Conservation (phyloP, 768 basidiomycete genomes). For the Kwoniella europaea region DNA sequence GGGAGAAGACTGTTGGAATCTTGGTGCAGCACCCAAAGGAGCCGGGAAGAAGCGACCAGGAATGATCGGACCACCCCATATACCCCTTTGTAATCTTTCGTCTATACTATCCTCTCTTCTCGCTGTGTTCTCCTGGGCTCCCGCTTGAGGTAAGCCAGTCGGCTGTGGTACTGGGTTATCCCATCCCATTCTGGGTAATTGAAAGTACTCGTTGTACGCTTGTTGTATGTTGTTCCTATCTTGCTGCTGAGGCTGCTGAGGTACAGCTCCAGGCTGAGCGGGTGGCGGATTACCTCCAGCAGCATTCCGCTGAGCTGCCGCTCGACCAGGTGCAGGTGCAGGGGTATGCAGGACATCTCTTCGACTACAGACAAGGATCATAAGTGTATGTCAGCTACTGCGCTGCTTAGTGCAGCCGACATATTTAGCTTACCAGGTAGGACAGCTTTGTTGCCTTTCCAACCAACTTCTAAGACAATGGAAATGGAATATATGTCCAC, state of each 20-base stretch:
- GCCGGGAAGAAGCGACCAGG: conserved; percentile 48
- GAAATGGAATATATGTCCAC: conserved; percentile 98
- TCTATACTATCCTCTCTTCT: conserved; percentile 27
- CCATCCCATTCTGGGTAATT: conserved; percentile 20
- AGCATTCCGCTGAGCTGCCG: conserved; percentile 7
- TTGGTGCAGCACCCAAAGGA: conserved; percentile 44
- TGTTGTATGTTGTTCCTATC: conserved; percentile 35
- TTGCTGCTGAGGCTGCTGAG: conserved; percentile 30
- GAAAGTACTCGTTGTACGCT: conserved; percentile 46
- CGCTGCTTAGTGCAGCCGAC: too few relatives aligned
- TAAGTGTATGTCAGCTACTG: background rate
- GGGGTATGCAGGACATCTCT: conserved; percentile 42
- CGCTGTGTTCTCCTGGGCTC: background rate
- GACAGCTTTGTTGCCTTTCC: conserved; percentile 97
- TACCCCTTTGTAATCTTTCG: conserved; percentile 34
- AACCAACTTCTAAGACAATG: conserved; percentile 97
- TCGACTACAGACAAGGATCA: conserved; percentile 29
- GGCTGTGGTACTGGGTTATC: conserved; percentile 23
- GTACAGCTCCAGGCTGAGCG: conserved; percentile 53
- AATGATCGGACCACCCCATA: conserved; percentile 48
- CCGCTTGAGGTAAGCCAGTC: conserved; percentile 23
- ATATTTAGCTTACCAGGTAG: conserved; percentile 77
- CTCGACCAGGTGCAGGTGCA: conserved; percentile 21
- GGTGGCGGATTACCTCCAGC: conserved; percentile 40
- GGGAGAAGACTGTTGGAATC: conserved; percentile 1